Base-by-base conservation (phyloP, 495 filamentous ascomycete species). In the Friedmanniomyces simplex region DNA sequence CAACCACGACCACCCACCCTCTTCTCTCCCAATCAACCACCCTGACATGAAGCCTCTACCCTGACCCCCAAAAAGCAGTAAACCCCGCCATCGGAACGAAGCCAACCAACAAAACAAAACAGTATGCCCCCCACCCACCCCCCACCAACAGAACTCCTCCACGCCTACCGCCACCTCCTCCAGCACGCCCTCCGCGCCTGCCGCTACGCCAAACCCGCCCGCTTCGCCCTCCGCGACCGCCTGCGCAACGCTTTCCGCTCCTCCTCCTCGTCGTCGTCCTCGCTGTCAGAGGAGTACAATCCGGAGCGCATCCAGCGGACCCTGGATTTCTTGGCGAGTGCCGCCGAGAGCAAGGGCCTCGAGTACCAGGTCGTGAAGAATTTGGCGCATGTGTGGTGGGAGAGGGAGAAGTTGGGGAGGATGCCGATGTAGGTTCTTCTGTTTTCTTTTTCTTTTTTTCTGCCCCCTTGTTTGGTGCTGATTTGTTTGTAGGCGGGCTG, bases 361-460 rank as follows among this genome's bases (percentile, higher is more conserved):
- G 93, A 97, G 74, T 89, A 96, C 67, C 75, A 71, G 54, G 83
- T 98, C 50, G 52, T 96, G 51, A 88, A 82, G 69, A 95, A 85
- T 61, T 64, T 96, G 54, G 64, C 88, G 37, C 65, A 80, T 42
- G 77, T 83, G 51, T 85, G 82, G 82, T 73, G 73, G 59, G 67
- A 73, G 48, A 58, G 70, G 26, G 51, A 67, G 56, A 69, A 65
- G 50, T 25, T 54, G 43, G 25, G 16, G 39, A 25, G n/a, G 53
- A 47, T 6, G 5, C 12, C 20, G 32, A 20, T 39, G 58, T 58
- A 34, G 26, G 57, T 57, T 16, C 28, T 32, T n/a, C n/a, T n/a
- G 28, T 32, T 32, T 32, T 32, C 28, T 4, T 32, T 7, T 16
- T 24, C 25, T 53, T 10, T 3, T 53, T n/a, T n/a, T n/a, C n/a